phyloP scores from a whole-genome alignment of 176 grass and related monocot genomes.

The Triticum aestivum region IWGSC_CS_RefSeq_v2.1 NC_057804.1:658069399-658069898 shows the following conservation, averaged over 20 bases:
- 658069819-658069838: constrained; percentile 52
- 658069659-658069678: constrained; percentile 34
- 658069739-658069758: constrained; percentile 54
- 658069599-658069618: constrained; percentile 37
- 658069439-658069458: constrained; percentile 24
- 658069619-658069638: constrained; percentile 17
- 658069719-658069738: constrained; percentile 60
- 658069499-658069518: not conserved
- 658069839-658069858: constrained; percentile 41
- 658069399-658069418: not conserved
- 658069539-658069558: no score
- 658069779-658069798: constrained; percentile 39
- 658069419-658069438: not conserved
- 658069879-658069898: not conserved
- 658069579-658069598: not conserved
- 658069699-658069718: constrained; percentile 18
- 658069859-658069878: not conserved
- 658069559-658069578: not conserved
- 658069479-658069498: constrained; percentile 39
- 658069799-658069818: constrained; percentile 27
- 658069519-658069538: not conserved
- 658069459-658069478: constrained; percentile 62
- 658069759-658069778: constrained; percentile 64
- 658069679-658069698: constrained; percentile 36
- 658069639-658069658: constrained; percentile 24